Conservation (phyloP, 768 basidiomycete species). For the Cystofilobasidium ferigula region DNA sequence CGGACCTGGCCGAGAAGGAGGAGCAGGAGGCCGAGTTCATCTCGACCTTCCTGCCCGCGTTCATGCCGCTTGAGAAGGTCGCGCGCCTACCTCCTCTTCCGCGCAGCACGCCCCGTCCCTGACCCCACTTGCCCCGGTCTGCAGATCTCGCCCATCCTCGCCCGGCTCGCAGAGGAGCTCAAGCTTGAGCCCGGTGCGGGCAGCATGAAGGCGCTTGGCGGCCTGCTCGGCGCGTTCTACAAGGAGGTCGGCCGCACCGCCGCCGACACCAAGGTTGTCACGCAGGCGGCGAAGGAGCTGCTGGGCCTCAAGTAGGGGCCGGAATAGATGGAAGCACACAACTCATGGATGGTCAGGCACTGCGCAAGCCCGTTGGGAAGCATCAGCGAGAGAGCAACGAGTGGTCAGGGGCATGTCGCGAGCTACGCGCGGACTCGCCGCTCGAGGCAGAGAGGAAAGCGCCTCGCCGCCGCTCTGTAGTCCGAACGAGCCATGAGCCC, state of each 20-base stretch:
- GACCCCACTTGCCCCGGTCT: not conserved
- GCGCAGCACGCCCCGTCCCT: not conserved
- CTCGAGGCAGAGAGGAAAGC: too few relatives aligned
- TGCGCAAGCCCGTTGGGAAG: too few relatives aligned
- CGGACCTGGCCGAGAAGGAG: conserved; percentile 25
- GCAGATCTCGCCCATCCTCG: conserved; percentile 12
- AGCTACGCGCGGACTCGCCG: too few relatives aligned
- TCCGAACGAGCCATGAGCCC: too few relatives aligned
- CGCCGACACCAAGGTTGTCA: conserved; percentile 4
- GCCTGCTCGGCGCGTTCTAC: conserved; percentile 16
- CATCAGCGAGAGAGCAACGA: too few relatives aligned
- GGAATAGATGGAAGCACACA: too few relatives aligned
- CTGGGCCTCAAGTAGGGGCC: not conserved
- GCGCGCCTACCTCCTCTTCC: not conserved
- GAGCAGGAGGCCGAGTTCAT: conserved; percentile 17
- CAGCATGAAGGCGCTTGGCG: conserved; percentile 7
- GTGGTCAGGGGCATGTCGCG: too few relatives aligned
- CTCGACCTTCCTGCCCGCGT: conserved; percentile 16
- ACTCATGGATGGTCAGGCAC: too few relatives aligned
- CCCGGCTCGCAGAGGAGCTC: conserved; percentile 4
- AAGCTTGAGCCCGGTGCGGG: conserved; percentile 5
- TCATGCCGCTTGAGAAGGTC: conserved; percentile 16
- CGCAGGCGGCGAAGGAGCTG: not conserved
- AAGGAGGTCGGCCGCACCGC: conserved; percentile 15
- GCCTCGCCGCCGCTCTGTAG: too few relatives aligned